Evolutionary conservation across 305 asterid genomes (phyloP).

Genomic region (Fraxinus paxiana): DNA sequence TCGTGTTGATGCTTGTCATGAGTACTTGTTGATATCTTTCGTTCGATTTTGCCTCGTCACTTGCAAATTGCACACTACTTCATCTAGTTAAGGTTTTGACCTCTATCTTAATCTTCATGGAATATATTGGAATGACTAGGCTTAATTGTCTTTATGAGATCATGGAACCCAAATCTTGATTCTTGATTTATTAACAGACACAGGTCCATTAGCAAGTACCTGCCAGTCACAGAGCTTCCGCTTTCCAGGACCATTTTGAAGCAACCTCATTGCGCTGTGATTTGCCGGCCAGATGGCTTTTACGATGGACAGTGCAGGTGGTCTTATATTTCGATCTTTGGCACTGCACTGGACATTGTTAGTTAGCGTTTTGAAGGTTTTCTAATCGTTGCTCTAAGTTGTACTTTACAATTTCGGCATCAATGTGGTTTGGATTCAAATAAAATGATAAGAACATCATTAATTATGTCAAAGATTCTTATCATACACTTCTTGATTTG

Average conservation of each 20-base stretch:
- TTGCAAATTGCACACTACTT: background rate
- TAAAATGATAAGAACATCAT: background rate
- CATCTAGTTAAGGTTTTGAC: background rate
- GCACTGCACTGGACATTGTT: conserved; percentile 49
- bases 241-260: conserved; percentile 44
- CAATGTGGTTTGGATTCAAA: background rate
- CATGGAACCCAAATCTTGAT: background rate
- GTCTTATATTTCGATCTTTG: conserved; percentile 47
- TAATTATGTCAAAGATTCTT: background rate
- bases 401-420: background rate
- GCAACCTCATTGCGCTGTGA: conserved; percentile 45
- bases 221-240: conserved; percentile 45
- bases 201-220: conserved; percentile 30
- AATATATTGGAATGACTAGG: background rate
- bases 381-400: background rate
- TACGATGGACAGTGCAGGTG: conserved; percentile 49
- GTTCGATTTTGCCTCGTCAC: background rate
- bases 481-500: background rate
- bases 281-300: conserved; percentile 55
- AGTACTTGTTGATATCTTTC: background rate
- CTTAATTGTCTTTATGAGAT: background rate
- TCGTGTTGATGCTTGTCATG: background rate
- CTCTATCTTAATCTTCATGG: background rate
- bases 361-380: background rate
- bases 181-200: background rate